phyloP scores from a whole-genome alignment of 352 stramenopile species.

The Phytophthora crassamura region DNA sequence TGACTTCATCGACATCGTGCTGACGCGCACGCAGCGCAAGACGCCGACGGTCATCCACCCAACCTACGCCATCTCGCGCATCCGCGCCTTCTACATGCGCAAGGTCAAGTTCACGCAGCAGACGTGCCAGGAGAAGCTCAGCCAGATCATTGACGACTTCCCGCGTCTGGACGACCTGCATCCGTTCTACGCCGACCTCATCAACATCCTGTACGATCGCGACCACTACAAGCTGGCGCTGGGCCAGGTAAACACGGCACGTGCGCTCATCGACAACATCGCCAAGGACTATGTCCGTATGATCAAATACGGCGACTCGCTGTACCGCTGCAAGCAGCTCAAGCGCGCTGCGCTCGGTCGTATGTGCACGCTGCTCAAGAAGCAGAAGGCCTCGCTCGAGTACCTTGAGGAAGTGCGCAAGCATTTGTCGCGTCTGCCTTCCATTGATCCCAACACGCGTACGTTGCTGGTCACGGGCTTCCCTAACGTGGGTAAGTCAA shows the following conservation, averaged over 20 bases:
- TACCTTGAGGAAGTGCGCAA: slow-evolving; percentile 98
- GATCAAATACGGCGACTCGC: slow-evolving; percentile 99
- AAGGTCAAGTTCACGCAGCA: slow-evolving; percentile 99
- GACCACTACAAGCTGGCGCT: slow-evolving; percentile 99
- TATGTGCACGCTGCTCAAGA: slow-evolving; percentile 99
- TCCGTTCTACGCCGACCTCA: slow-evolving; percentile 99
- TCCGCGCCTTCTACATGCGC: slow-evolving; percentile 97
- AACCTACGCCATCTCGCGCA: slow-evolving; percentile 97
- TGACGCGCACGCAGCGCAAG: slow-evolving; percentile 98
- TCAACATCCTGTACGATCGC: slow-evolving; percentile 99
- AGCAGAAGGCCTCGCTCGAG: slow-evolving; percentile 98
- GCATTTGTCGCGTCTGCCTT: slow-evolving; percentile 98
- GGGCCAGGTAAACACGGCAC: slow-evolving; percentile 99
- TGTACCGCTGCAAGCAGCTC: slow-evolving; percentile 99
- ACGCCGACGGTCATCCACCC: slow-evolving; percentile 99
- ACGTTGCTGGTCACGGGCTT: slow-evolving; percentile 99
- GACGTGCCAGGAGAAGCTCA: slow-evolving; percentile 98
- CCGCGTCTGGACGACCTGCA: slow-evolving; percentile 98
- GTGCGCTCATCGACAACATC: slow-evolving; percentile 97
- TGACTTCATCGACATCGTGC: slow-evolving; percentile 99
- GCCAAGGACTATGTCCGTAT: slow-evolving; percentile 99
- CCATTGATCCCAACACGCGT: slow-evolving; percentile 98
- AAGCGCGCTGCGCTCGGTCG: slow-evolving; percentile 99
- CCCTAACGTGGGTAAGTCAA: slow-evolving; percentile 99
- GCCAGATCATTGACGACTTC: slow-evolving; percentile 98